Base-by-base conservation (phyloP, 371 early-diverging fungal genomes). In the Lichtheimia hyalospora region DNA sequence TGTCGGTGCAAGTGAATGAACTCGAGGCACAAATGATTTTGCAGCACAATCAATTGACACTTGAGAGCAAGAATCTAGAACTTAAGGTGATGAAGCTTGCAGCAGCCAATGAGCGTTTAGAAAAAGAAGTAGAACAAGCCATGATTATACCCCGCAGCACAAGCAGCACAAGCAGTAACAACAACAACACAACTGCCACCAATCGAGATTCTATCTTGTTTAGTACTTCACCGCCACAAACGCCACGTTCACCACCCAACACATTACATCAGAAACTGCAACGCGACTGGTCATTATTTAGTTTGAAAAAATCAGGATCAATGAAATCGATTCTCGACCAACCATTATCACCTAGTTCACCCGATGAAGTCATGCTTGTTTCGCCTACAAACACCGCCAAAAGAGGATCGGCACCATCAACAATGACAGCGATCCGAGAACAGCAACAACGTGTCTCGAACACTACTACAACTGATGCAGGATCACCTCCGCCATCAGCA, bases 101-200 rank as follows among this genome's bases (percentile, higher is more conserved):
- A 0, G 77, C 76, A n/a, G 78, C 78, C 3, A 81, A 81, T 53
- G 81, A 77, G 44, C 71, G 75, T 1, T 61, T 81, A 48, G 81
- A 81, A 52, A 75, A 72, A 46, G 81, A 81, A 56, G 71, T 77
- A 70, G 76, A 77, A 39, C 78, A 77, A 54, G 58, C 70, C 16
- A 15, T 76, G 34, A n/a, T 46, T 21, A 34, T 34, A 34, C 76
- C 79, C 14, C 66, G 72, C 52, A 74, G 64, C 52, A 59, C 46
- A 15, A 52, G 50, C 21, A 55, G 24, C 23, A 16, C 53, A 13
- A 27, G 51, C 13, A 50, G 23, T 24, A 23, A 23, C 50, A 16
- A 24, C 40, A 13, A 2, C 16, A 43, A 39, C 16, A 39, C 51
- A 10, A 25, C 50, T 18, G 43, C 52, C 1, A 13, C 52, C 5